Conservation (phyloP, 768 basidiomycete species). For the Sarcodon sp. region DNA sequence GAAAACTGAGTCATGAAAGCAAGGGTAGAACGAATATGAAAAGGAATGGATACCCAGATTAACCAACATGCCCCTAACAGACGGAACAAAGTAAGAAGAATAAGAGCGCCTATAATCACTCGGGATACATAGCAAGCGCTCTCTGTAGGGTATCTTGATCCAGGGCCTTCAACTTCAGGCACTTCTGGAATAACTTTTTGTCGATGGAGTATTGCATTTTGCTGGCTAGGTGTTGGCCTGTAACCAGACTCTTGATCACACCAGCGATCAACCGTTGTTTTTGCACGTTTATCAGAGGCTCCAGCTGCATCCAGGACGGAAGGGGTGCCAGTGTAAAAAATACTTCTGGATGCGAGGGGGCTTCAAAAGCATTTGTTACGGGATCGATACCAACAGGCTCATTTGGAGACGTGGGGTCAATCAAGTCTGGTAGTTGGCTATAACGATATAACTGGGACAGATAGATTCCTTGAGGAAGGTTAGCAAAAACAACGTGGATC, state of each 20-base stretch:
- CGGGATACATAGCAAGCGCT: conserved; percentile 24
- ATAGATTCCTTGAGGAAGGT: conserved; percentile 46
- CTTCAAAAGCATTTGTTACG: conserved; percentile 45
- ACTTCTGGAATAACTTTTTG: conserved; percentile 65
- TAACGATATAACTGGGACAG: conserved; percentile 56
- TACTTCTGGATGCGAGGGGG: conserved; percentile 67
- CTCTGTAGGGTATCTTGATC: conserved; percentile 42
- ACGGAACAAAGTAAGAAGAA: not conserved
- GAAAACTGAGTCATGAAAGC: too few relatives aligned
- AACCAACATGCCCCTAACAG: too few relatives aligned
- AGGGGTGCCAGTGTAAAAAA: conserved; percentile 62
- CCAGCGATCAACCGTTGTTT: conserved; percentile 76
- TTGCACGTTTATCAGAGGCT: conserved; percentile 81
- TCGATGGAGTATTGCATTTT: conserved; percentile 58
- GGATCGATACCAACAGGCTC: conserved; percentile 55
- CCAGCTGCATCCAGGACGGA: conserved; percentile 66
- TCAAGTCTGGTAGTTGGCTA: conserved; percentile 60
- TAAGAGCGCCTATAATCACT: conserved; percentile 4
- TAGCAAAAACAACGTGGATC: not conserved
- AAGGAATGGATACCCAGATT: too few relatives aligned
- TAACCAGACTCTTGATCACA: conserved; percentile 70
- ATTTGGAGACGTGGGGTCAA: conserved; percentile 74
- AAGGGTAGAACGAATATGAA: too few relatives aligned
- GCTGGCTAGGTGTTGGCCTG: conserved; percentile 73
- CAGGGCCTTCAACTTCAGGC: conserved; percentile 57